Evolutionary conservation across 371 early-diverging fungal species (phyloP).

Genomic region (Nematocida sp.): DNA sequence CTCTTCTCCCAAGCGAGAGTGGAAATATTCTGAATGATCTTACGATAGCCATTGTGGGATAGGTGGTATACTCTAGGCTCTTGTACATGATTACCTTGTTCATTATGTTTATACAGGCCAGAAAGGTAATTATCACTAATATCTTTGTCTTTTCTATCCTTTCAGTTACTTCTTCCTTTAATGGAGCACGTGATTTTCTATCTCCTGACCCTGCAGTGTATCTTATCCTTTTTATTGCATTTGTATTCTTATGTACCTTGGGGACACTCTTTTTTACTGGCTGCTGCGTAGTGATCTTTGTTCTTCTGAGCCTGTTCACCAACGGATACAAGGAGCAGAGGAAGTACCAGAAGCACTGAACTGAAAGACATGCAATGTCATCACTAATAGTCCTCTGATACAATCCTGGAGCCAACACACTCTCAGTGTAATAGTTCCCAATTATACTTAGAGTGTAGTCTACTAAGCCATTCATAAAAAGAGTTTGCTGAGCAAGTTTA

Average conservation of each 20-base stretch:
- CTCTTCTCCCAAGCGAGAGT: not conserved
- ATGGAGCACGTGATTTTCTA: not conserved
- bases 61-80: conserved; percentile 25
- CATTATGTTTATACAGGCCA: conserved; percentile 2
- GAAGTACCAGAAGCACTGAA: conserved; percentile 17
- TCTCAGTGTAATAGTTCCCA: conserved; percentile 23
- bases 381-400: not conserved
- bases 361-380: not conserved
- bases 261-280: not conserved
- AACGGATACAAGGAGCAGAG: not conserved
- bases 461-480: not conserved
- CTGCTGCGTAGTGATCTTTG: not conserved
- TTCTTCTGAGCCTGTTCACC: not conserved
- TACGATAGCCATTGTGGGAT: conserved; percentile 82
- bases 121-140: not conserved
- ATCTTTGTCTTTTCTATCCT: conserved; percentile 1
- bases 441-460: conserved; percentile 9
- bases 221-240: not conserved
- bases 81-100: conserved; percentile 18
- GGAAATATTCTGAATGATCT: conserved; percentile 93
- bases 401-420: not conserved
- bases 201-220: not conserved
- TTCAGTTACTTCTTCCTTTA: not conserved
- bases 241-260: too few relatives aligned
- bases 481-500: too few relatives aligned